phyloP scores from a whole-genome alignment of 2,329 filamentous ascomycete species.

The Nemania abortiva region DNA sequence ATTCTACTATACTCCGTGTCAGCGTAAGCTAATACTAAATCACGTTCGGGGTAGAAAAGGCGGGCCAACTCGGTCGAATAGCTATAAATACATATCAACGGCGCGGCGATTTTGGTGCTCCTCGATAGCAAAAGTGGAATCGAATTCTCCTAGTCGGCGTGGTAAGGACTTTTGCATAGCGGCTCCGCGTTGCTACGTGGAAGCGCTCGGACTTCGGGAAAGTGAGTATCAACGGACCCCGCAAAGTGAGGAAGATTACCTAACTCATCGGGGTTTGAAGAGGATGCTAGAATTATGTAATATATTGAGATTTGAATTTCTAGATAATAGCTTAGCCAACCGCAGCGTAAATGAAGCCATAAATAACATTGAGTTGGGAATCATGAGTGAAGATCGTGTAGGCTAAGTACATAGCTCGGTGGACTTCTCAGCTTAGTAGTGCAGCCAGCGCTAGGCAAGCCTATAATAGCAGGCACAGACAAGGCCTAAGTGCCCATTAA shows the following conservation, averaged over 20 bases:
- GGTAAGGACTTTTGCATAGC: neutral
- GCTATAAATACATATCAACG: neutral
- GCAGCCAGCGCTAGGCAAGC: neutral
- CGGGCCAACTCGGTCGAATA: neutral
- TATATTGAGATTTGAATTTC: neutral
- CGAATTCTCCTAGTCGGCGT: neutral
- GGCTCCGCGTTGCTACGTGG: neutral
- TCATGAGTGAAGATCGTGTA: conserved; percentile 6
- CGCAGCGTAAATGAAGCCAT: neutral
- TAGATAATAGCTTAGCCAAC: neutral
- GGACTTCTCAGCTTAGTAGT: neutral
- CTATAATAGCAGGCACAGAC: neutral
- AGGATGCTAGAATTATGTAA: too few relatives aligned
- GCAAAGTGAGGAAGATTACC: too few relatives aligned
- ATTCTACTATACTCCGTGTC: neutral
- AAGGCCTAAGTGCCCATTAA: neutral
- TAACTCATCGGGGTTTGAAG: too few relatives aligned
- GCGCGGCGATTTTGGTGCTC: neutral
- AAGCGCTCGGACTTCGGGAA: too few relatives aligned
- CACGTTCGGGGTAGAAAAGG: neutral
- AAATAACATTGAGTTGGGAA: neutral
- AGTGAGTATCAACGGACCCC: too few relatives aligned
- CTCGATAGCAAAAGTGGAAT: neutral
- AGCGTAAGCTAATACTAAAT: neutral
- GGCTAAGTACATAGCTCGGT: neutral